Base-by-base conservation (phyloP, 2,329 filamentous ascomycete species). In the Ophioceras dolichostomum region DNA sequence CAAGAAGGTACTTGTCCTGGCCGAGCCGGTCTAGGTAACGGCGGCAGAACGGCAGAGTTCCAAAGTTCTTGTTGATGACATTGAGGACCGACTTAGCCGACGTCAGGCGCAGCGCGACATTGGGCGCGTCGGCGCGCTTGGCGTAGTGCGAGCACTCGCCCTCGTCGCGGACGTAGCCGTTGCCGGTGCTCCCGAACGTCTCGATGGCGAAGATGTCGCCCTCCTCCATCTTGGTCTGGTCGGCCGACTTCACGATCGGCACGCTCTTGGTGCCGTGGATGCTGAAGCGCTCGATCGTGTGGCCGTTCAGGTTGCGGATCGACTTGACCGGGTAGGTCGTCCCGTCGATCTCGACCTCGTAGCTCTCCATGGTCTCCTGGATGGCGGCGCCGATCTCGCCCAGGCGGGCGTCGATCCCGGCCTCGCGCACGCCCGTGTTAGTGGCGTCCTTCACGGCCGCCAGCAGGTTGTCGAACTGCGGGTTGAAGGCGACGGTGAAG, bases 151-250 rank as follows among this genome's bases (percentile, higher is more conserved):
- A 94, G 14, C 78, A 76, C 67, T 94, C 88, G 61, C 86, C 82
- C 60, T 94, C 85, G 53, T 95, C 87, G 46, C 76, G 67, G 39
- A 94, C 84, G 53, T 84, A 83, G 46, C 87, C 88, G 55, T 85
- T 88, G 45, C 88, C 89, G 17, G 88, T 95, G 56, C 82, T 91
- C 42, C 88, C 89, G 58, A 95, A 95, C 0, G 88, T 95, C 65
- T 95, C 88, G 49, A 95, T 94, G 45, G 88, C 88, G 58, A 93
- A 96, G 14, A 87, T 79, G 54, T 96, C 88, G 30, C 87, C 87
- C 61, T 95, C 89, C 63, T 95, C 88, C 89, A 96, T 96, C 70
- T 94, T 94, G 37, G 86, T 93, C 56, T 80, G 77, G 52, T 94
- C 85, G 43, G 75, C 74, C 43, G 77, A 80, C 67, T 94, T 94